phyloP scores from a whole-genome alignment of 2,329 filamentous ascomycete genomes.

The Teratosphaeria zuluensis region DNA sequence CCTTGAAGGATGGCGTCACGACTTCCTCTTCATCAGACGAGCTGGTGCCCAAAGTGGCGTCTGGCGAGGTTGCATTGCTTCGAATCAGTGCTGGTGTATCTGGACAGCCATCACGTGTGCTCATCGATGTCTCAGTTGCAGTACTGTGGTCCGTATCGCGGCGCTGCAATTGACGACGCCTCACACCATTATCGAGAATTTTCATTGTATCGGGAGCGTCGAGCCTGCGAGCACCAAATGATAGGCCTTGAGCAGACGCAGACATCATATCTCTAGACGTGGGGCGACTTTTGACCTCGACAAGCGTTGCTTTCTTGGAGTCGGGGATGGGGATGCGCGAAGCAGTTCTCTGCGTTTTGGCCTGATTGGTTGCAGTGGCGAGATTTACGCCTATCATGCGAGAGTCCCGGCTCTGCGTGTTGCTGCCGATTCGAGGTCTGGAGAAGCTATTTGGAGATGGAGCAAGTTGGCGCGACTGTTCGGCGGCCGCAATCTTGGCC shows the following conservation, averaged over 20 bases:
- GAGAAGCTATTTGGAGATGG: conserved; percentile 21
- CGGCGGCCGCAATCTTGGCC: neutral
- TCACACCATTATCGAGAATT: conserved; percentile 18
- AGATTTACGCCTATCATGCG: neutral
- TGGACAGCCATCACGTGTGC: neutral
- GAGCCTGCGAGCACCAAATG: conserved; percentile 13
- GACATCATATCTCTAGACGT: conserved; percentile 2
- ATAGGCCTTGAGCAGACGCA: conserved; percentile 4
- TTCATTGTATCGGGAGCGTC: conserved; percentile 15
- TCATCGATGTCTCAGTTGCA: neutral
- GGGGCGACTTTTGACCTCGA: conserved; percentile 12
- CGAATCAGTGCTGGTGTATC: conserved; percentile 4
- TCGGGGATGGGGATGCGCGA: conserved; percentile 21
- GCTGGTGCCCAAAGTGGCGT: conserved; percentile 11
- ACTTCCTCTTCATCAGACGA: conserved; percentile 17
- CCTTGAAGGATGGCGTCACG: conserved; percentile 11
- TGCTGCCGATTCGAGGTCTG: conserved; percentile 10
- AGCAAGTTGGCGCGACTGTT: conserved; percentile 12
- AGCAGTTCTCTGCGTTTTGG: conserved; percentile 10
- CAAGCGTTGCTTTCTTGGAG: conserved; percentile 15
- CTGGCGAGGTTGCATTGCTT: conserved; percentile 15
- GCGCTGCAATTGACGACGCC: conserved; percentile 14
- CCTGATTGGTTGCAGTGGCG: neutral
- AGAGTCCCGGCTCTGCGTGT: neutral
- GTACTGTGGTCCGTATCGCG: neutral